phyloP scores from a whole-genome alignment of 2,329 filamentous ascomycete genomes.

The Didymella sp. region DNA sequence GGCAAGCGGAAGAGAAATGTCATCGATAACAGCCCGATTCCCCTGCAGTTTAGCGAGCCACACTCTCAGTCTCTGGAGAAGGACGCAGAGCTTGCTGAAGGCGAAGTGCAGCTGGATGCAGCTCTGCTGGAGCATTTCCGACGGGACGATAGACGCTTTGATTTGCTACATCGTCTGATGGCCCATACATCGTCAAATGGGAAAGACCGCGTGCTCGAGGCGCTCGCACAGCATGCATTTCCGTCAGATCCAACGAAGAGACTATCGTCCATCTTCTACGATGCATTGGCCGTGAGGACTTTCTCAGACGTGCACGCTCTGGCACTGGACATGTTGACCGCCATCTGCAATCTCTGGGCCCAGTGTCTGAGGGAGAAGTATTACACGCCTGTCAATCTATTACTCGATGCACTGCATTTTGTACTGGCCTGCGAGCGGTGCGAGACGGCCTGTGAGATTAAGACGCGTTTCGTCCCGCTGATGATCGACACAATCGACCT shows the following conservation, averaged over 20 bases:
- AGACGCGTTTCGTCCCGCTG: slow-evolving; percentile 61
- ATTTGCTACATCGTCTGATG: slow-evolving; percentile 66
- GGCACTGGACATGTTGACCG: slow-evolving; percentile 68
- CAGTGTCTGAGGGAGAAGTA: slow-evolving; percentile 69
- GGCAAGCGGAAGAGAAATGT: slow-evolving; percentile 72
- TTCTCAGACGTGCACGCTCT: slow-evolving; percentile 60
- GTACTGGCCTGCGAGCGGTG: slow-evolving; percentile 68
- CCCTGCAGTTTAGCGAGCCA: slow-evolving; percentile 58
- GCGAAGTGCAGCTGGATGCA: slow-evolving; percentile 27
- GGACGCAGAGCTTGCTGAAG: slow-evolving; percentile 26
- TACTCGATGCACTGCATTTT: slow-evolving; percentile 70
- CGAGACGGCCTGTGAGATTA: slow-evolving; percentile 65
- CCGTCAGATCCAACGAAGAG: slow-evolving; percentile 64
- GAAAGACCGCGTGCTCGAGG: slow-evolving; percentile 70
- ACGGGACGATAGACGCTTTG: slow-evolving; percentile 49
- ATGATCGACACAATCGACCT: slow-evolving; percentile 59
- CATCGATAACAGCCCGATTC: slow-evolving; percentile 69
- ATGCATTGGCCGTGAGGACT: slow-evolving; percentile 66
- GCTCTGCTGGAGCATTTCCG: slow-evolving; percentile 49
- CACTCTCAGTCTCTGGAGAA: slow-evolving; percentile 48
- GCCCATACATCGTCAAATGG: slow-evolving; percentile 65
- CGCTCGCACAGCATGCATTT: slow-evolving; percentile 68
- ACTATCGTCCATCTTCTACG: slow-evolving; percentile 71
- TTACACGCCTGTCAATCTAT: slow-evolving; percentile 68
- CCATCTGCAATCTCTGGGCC: slow-evolving; percentile 72